These are phyloP conservation scores for Starmerella roubikii DNA, from an alignment of 805 yeast species.

Conservation along the genomic window DNA sequence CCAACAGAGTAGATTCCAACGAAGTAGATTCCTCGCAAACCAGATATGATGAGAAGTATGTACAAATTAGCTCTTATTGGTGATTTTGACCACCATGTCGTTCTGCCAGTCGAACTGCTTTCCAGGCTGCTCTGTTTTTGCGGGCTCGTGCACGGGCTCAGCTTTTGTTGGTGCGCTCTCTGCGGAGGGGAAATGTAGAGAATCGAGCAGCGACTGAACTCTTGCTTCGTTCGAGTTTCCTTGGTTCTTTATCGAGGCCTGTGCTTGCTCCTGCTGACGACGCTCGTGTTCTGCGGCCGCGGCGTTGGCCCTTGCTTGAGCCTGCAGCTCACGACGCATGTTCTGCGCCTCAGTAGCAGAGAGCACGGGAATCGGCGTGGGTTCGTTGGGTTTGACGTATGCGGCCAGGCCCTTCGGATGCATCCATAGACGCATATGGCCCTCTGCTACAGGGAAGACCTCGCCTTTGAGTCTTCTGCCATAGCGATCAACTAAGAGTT, in stretches of 20 bases:
- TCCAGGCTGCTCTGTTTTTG: neutral
- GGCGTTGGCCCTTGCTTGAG: constrained; percentile 1
- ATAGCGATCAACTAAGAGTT: constrained; percentile 55
- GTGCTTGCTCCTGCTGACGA: neutral
- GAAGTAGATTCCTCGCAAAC: too few species aligned
- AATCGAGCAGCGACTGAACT: constrained; percentile 16
- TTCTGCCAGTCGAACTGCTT: constrained; percentile 20
- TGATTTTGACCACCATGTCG: constrained; percentile 16
- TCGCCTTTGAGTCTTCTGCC: constrained; percentile 59
- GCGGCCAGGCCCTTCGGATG: constrained; percentile 63
- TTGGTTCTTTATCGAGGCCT: neutral
- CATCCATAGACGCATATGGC: constrained; percentile 66
- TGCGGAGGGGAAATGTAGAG: constrained; percentile 15
- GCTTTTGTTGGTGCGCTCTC: constrained; percentile 1
- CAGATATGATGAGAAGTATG: too few species aligned
- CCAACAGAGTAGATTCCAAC: too few species aligned
- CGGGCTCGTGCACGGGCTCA: neutral
- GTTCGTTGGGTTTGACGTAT: constrained; percentile 36
- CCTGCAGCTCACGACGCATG: constrained; percentile 4
- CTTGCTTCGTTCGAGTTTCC: neutral
- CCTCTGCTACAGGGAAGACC: constrained; percentile 60
- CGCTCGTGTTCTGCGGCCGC: constrained; percentile 1
- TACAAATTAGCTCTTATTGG: constrained; percentile 9
- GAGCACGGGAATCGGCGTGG: constrained; percentile 21
- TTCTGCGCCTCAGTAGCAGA: constrained; percentile 7